Evolutionary conservation across 2,329 filamentous ascomycete genomes (phyloP), one percentile per base, ranked within the genome.

Genomic region (Claviceps humidiphila): DNA sequence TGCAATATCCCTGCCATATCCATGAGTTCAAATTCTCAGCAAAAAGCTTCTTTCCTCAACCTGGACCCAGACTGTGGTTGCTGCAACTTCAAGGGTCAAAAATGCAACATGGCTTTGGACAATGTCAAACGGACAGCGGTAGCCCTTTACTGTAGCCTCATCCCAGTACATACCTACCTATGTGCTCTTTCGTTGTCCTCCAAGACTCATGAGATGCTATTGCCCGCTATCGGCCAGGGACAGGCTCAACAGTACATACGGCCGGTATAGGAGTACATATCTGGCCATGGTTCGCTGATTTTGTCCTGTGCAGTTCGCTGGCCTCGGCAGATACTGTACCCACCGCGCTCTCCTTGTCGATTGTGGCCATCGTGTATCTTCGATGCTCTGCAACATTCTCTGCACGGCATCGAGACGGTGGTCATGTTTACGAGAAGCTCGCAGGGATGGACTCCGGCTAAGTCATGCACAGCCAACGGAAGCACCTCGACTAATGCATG

Each of bases 11-110:
- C 14, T 26, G 42, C 8, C 41, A 5, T 44, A 22, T 17, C 14
- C 5, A 9, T 5, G 17, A 9, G 9, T 22, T 34, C 30, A 34
- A 11, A 34, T 34, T 34, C 4, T 34, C 30, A 11, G 30, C 11
- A 16, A 42, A 20, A 22, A 22, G 40, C 17, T 30, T 37, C 45
- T 47, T 13, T 24, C 45, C 13, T 42, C 20, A 43, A 30, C 20
- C n/a, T n/a, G 34, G 34, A 39, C 50, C 50, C 17, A 45, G 37
- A 47, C 42, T 40, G 20, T 26, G 17, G 44, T 8, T 44, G 37
- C 44, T 52, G 26, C 50, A 52, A 20, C 11, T 47, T 34, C 50
- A 52, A 45, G 44, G 44, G 38, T 52, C 45, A 43, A 49, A 49
- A 8, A 43, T 49, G 39, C 37, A 49, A 24, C 26, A 22, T 17